Conservation (phyloP, 1,139 yeast genomes). For the Saccharomycopsis hybrid region DNA sequence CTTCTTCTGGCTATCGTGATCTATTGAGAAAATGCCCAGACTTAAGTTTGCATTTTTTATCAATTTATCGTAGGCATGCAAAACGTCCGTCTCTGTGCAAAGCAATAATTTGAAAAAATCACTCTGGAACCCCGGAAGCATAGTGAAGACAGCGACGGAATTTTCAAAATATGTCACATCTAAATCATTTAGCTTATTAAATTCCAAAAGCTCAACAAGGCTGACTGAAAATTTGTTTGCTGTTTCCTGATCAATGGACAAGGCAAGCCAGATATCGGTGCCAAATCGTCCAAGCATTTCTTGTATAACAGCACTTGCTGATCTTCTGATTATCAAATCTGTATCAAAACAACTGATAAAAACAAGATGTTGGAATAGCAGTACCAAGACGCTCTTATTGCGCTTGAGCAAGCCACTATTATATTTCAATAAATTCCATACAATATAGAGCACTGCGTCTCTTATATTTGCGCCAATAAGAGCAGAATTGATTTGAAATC, state of each 20-base stretch:
- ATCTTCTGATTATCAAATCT: conserved; percentile 69
- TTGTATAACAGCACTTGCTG: conserved; percentile 82
- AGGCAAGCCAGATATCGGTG: conserved; percentile 25
- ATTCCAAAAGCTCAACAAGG: conserved; percentile 55
- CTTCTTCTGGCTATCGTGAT: conserved; percentile 3
- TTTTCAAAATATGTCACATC: conserved; percentile 34
- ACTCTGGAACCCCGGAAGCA: conserved; percentile 23
- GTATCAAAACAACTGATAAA: conserved; percentile 58
- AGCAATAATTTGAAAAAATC: conserved; percentile 31
- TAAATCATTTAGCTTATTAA: conserved; percentile 37
- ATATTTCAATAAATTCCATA: conserved; percentile 55
- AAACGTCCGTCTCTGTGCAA: conserved; percentile 1
- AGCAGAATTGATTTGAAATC: conserved; percentile 12
- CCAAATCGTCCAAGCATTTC: conserved; percentile 80
- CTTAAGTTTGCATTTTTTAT: background rate
- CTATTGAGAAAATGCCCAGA: conserved; percentile 15
- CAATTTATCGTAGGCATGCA: background rate
- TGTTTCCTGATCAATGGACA: conserved; percentile 2
- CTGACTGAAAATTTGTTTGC: conserved; percentile 30
- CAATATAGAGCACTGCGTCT: conserved; percentile 77
- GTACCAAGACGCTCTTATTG: conserved; percentile 23
- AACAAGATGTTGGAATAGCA: conserved; percentile 40
- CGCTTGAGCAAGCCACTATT: conserved; percentile 23
- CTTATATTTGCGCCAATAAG: conserved; percentile 63
- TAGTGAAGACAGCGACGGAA: conserved; percentile 28